Base-by-base conservation (phyloP, 208 protist genomes). In the Trypanosoma boissoni region DNA sequence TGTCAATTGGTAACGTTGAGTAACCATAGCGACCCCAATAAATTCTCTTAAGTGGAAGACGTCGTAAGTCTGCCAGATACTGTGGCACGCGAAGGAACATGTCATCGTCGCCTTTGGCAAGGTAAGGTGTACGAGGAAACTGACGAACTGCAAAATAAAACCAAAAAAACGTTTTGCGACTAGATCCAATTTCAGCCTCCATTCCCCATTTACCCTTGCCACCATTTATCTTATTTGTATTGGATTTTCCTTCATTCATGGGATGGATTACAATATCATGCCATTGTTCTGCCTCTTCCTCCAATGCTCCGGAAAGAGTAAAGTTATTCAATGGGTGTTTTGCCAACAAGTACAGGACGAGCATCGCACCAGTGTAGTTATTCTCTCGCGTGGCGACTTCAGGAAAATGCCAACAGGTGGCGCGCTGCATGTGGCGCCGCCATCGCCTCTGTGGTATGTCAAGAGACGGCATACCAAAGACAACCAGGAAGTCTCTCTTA, bases 101-200 rank as follows among this genome's bases (percentile, higher is more conserved):
- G 49, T 85, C 78, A 54, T 85, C 78, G 48, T 85, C 78, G 20
- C 70, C 70, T 46, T 80, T 85, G 24, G 65, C 63, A 44, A 85
- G 41, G 66, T 67, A 85, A 10, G 58, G 43, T 21, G 69, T 69
- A n/a, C 58, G 44, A 20, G 50, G 58, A 52, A 80, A 85, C 2
- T 62, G 26, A 42, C 64, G 53, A 54, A 78, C 63, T 31, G 68
- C 68, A 48, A 77, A 68, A 4, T 65, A 23, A 45, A 83, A 64
- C 73, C 69, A 78, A 26, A 78, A 41, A 24, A 74, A 55, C 44
- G 63, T 48, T 50, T 85, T 85, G 51, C 69, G 68, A 14, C 58
- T 75, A 56, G 77, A 65, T 10, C 54, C 72, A 6, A 83, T 45
- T 46, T 76, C 72, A 34, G 59, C 54, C 23, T 68, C 59, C 0